A percentile compares a stretch with the other conserved stretches of the same genome.
phyloP scores from a whole-genome alignment of 78 protist genomes.

The Monocercomonoides exilis region DNA sequence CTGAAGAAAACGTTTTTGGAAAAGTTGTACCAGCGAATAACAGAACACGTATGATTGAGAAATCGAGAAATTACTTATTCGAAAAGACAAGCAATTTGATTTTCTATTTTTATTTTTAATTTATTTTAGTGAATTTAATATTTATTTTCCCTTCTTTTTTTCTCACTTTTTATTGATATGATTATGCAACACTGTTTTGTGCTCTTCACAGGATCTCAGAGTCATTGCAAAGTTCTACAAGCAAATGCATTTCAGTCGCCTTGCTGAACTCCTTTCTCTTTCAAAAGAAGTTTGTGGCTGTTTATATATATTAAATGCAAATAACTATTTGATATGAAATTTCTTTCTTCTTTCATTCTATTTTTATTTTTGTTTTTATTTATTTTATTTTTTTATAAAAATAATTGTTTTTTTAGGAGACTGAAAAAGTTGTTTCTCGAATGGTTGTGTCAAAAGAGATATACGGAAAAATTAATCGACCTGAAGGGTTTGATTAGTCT shows the following conservation, averaged over 20 bases:
- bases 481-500: not conserved
- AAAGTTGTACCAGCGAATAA: not conserved
- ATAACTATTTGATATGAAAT: too few relatives aligned
- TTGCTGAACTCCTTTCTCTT: not conserved
- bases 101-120: not conserved
- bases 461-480: not conserved
- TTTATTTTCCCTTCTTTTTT: not conserved
- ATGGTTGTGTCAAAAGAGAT: not conserved
- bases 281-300: not conserved
- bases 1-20: too few relatives aligned
- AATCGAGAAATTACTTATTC: not conserved
- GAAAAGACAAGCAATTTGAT: not conserved
- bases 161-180: too few relatives aligned
- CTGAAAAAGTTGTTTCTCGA: not conserved
- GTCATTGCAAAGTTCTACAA: constrained; percentile 19
- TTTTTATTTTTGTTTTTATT: too few relatives aligned
- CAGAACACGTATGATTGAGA: not conserved
- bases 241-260: not conserved
- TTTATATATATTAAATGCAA: too few relatives aligned
- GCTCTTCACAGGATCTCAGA: constrained; percentile 3
- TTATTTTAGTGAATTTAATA: not conserved
- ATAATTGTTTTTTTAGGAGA: too few relatives aligned
- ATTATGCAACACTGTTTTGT: too few relatives aligned
- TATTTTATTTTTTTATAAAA: too few relatives aligned
- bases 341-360: too few relatives aligned